These are phyloP conservation scores for Glebionis coronaria DNA, from an alignment of 129 eudicot species.

Conservation along the genomic window DNA sequence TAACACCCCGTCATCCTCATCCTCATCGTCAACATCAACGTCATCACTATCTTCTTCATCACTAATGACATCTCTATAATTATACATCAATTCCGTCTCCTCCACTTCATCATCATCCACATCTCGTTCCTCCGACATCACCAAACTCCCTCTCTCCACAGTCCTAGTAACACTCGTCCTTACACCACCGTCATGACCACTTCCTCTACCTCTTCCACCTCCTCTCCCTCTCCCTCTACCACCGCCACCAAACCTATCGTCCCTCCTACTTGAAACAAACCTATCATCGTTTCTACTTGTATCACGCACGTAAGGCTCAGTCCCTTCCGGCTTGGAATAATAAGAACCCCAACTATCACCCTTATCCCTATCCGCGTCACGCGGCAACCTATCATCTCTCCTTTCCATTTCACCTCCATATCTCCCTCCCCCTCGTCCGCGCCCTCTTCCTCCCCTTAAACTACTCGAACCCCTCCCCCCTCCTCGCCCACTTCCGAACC, in stretches of 20 bases:
- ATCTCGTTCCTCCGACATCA: constrained; percentile 31
- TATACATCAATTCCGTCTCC: constrained; percentile 33
- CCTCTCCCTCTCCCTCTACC: constrained; percentile 35
- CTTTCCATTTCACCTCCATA: constrained; percentile 22
- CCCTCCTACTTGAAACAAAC: constrained; percentile 33
- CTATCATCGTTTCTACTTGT: constrained; percentile 26
- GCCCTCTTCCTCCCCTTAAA: constrained; percentile 7
- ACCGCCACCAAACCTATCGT: constrained; percentile 28
- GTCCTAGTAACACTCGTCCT: constrained; percentile 33
- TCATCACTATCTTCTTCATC: constrained; percentile 53
- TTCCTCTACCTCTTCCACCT: constrained; percentile 15
- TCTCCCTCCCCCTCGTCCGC: constrained; percentile 17
- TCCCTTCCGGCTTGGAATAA: constrained; percentile 32
- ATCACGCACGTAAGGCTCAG: constrained; percentile 31
- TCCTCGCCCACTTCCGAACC: constrained; percentile 24
- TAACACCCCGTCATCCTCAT: constrained; percentile 34
- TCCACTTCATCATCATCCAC: constrained; percentile 40
- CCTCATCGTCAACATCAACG: constrained; percentile 34
- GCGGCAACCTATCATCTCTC: constrained; percentile 21
- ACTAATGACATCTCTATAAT: constrained; percentile 46
- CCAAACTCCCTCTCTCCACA: constrained; percentile 34
- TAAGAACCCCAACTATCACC: constrained; percentile 27
- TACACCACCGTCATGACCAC: constrained; percentile 25
- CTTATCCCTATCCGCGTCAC: constrained; percentile 30
- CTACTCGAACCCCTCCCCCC: constrained; percentile 21